phyloP scores from a whole-genome alignment of 352 stramenopile genomes.

The Phytopythium montanum region DNA sequence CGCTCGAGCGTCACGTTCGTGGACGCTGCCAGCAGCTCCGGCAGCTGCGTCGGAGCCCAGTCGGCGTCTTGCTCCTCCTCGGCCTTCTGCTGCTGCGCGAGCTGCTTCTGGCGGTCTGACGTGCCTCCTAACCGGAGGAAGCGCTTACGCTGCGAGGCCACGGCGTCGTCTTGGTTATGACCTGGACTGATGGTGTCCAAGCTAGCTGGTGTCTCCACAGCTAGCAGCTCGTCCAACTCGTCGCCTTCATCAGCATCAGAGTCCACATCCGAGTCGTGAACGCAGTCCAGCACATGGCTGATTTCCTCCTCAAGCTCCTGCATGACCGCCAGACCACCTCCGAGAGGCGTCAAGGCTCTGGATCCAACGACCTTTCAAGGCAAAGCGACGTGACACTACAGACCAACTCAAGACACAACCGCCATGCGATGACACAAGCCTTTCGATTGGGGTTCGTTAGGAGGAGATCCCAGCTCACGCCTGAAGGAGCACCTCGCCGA shows the following conservation, averaged over 20 bases:
- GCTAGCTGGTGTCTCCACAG: neutral
- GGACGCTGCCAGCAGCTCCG: constrained; percentile 10
- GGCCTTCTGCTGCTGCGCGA: constrained; percentile 2
- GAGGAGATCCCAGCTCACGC: neutral
- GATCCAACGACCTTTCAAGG: neutral
- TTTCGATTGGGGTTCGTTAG: neutral
- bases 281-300: neutral
- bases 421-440: neutral
- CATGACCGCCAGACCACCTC: neutral
- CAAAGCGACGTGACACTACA: neutral
- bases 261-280: neutral
- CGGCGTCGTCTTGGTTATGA: neutral
- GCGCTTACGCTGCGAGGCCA: neutral
- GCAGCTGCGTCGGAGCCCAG: constrained; percentile 19
- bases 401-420: neutral
- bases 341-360: neutral
- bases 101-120: constrained; percentile 8
- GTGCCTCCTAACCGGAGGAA: constrained; percentile 12
- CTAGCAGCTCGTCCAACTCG: neutral
- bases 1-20: constrained; percentile 49
- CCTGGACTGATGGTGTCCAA: neutral
- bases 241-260: neutral
- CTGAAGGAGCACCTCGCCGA: neutral
- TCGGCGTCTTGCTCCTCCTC: constrained; percentile 17
- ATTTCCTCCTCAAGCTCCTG: neutral